phyloP scores from a whole-genome alignment of 345 rosid species.

The Clausena lansium region DNA sequence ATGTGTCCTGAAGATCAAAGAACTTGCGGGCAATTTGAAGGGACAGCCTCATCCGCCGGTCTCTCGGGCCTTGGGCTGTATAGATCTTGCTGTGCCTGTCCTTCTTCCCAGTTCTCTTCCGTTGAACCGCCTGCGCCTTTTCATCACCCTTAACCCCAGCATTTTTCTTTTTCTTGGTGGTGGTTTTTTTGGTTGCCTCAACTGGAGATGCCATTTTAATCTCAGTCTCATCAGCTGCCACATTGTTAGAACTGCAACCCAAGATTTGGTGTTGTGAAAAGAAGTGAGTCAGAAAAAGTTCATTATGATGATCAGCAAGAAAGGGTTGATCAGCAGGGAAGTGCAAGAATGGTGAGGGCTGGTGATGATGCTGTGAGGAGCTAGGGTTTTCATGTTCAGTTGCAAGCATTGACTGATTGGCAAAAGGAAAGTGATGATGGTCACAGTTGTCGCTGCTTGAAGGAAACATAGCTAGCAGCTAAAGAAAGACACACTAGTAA shows the following conservation, averaged over 20 bases:
- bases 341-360: conserved; percentile 22
- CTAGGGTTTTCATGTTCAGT: conserved; percentile 20
- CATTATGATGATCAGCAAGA: conserved; percentile 17
- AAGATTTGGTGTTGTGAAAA: conserved; percentile 19
- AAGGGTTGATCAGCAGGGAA: conserved; percentile 23
- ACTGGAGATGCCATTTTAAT: conserved; percentile 17
- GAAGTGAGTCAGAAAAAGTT: conserved; percentile 19
- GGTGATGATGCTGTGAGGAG: background rate
- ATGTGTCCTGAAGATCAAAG: conserved; percentile 75
- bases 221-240: conserved; percentile 12
- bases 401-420: conserved; percentile 10
- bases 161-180: conserved; percentile 23
- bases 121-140: conserved; percentile 26
- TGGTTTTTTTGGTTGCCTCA: conserved; percentile 19
- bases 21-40: conserved; percentile 65
- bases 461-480: conserved; percentile 19
- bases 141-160: background rate
- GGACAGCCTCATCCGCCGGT: conserved; percentile 72
- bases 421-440: conserved; percentile 10
- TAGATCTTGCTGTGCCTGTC: conserved; percentile 85
- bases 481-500: background rate
- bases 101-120: conserved; percentile 44
- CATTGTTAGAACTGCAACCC: background rate
- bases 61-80: conserved; percentile 72
- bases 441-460: conserved; percentile 14